Evolutionary conservation across 371 early-diverging fungal species (phyloP), one percentile per base, ranked within the genome.

Genomic region (Apophysomyces ossiformis): DNA sequence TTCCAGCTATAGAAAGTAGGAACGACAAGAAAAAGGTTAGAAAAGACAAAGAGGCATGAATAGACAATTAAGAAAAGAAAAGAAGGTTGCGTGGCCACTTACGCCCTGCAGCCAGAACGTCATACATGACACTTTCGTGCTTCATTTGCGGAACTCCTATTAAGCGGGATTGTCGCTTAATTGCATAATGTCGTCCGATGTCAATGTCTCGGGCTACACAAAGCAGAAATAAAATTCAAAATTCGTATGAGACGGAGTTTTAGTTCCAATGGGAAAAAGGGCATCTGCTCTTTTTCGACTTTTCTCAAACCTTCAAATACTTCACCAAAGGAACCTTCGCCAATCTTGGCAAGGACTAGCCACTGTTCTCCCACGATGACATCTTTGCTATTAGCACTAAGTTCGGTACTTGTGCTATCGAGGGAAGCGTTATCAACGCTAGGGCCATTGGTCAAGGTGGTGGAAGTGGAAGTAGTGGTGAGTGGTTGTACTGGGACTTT

Each of bases 281-380:
- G 47, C 16, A 58, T 36, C 46, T 11, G 13, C 41, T 39, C 43
- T 21, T 38, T 43, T 26, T 45, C 21, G 16, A 32, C 44, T n/a
- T n/a, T 45, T 45, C n/a, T 21, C 41, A 21, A 71, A 84, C 87
- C 85, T 82, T 84, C 81, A 65, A 85, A 87, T 41, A 87, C 87
- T 70, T 87, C 85, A 9, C 87, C 87, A 73, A 87, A 87, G 15
- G 85, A 85, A 7, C 87, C 87, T 71, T 85, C 81, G 13, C 87
- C 87, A 65, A 87, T 87, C 69, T 81, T 83, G 59, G 83, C 76
- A 62, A 85, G 64, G 26, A 87, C 83, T 57, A 82, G 69, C 82
- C 86, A 87, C 68, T 84, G 83, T 18, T 78, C 83, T 36, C 78
- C 83, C 39, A 87, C 78, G 70, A 87, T 74, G 54, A 85, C 77